Percentiles rank a stretch among this genome's conserved stretches.
Evolutionary conservation across 1,139 yeast genomes (phyloP).

Genomic region (Suhomyces guaymorum): DNA sequence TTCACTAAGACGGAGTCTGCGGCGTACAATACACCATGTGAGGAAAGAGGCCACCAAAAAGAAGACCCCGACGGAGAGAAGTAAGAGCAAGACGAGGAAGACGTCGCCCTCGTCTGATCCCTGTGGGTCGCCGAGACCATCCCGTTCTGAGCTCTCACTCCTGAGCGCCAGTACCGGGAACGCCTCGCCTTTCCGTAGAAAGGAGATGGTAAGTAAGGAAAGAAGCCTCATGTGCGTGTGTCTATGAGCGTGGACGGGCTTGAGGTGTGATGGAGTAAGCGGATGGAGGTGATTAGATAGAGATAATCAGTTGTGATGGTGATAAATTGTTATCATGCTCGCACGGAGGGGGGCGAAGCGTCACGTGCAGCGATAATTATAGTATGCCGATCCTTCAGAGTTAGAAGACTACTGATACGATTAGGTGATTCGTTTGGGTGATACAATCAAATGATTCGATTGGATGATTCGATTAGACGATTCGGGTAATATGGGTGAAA

Average conservation of each 20-base stretch:
- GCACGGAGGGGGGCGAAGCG: not conserved
- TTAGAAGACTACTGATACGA: too few relatives aligned
- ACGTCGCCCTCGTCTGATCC: constrained; percentile 2
- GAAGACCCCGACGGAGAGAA: constrained; percentile 6
- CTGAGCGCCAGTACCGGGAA: constrained; percentile 3
- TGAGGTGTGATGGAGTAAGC: not conserved
- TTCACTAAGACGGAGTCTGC: constrained; percentile 32
- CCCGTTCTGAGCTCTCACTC: not conserved
- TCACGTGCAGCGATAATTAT: not conserved
- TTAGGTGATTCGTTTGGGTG: too few relatives aligned
- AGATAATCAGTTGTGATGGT: not conserved
- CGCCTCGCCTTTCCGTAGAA: constrained; percentile 8
- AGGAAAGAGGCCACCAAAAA: constrained; percentile 6
- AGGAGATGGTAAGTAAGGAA: constrained; percentile 5
- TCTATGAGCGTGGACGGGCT: not conserved
- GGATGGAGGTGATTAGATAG: not conserved
- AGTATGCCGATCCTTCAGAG: too few relatives aligned
- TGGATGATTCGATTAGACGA: too few relatives aligned
- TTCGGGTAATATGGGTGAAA: too few relatives aligned
- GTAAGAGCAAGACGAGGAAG: constrained; percentile 5
- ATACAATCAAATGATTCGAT: too few relatives aligned
- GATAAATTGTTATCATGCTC: not conserved
- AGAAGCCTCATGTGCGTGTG: constrained; percentile 1
- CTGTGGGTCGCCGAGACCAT: too few relatives aligned
- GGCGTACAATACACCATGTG: constrained; percentile 13